phyloP scores from a whole-genome alignment of 140 eudicot genomes.

The Ambrosia hybrid region DNA sequence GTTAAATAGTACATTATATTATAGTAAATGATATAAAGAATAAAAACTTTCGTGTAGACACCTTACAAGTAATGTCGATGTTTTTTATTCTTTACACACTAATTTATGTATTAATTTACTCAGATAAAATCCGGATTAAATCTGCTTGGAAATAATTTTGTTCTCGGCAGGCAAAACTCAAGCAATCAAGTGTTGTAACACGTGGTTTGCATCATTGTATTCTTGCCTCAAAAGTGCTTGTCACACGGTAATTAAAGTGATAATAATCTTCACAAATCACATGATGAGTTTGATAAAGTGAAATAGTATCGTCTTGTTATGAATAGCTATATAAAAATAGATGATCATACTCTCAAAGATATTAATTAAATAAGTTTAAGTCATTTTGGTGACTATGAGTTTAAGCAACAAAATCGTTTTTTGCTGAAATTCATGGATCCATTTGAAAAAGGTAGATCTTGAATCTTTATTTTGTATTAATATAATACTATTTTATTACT shows the following conservation, averaged over 20 bases:
- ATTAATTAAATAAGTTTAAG: not conserved
- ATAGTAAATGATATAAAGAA: not conserved
- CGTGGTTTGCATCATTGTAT: conserved; percentile 35
- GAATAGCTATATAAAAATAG: not conserved
- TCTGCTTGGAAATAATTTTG: conserved; percentile 31
- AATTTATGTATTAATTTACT: conserved; percentile 12
- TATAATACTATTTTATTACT: no score
- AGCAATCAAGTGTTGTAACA: conserved; percentile 26
- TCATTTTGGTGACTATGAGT: not conserved
- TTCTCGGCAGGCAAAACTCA: conserved; percentile 22
- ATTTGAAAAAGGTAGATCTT: no score
- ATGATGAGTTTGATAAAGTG: not conserved
- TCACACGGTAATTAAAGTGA: not conserved
- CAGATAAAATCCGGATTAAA: conserved; percentile 20
- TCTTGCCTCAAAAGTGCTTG: not conserved
- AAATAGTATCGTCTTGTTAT: not conserved
- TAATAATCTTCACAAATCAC: not conserved
- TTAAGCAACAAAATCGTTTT: no score
- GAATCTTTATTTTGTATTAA: no score
- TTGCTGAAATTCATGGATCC: no score
- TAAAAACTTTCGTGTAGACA: not conserved
- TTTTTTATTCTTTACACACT: conserved; percentile 23
- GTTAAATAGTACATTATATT: not conserved
- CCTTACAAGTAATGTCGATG: conserved; percentile 6
- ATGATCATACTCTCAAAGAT: not conserved